Evolutionary conservation across 2,329 filamentous ascomycete species (phyloP), one percentile per base, ranked within the genome.

Genomic region (Alternaria burnsii): DNA sequence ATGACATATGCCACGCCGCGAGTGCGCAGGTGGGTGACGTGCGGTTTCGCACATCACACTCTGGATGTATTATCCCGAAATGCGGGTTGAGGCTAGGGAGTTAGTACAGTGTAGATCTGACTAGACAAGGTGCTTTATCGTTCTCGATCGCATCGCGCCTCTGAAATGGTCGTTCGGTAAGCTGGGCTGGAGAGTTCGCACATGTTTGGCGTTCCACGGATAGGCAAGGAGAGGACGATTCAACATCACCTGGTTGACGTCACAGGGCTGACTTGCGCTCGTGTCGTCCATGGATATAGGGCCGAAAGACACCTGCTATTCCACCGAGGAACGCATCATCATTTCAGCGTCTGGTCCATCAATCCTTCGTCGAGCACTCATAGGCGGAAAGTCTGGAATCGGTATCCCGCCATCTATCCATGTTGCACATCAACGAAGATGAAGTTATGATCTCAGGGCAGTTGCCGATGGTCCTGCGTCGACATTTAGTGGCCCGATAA

Each of bases 281-380:
- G 57, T 59, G 38, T 48, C 38, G 38, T 30, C 36, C 57, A 59
- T 59, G 56, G 56, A 50, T 59, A 30, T 50, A 59, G 57, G 57
- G 57, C 57, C 57, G 57, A 59, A 51, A 44, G n/a, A 22, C 24
- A 28, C 40, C 9, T 5, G 34, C 18, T 24, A 44, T 50, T 36
- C 12, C 30, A 56, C 57, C 52, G 44, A 51, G 32, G 32, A 14
- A 36, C 3, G 14, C 12, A 36, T 36, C 32, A 36, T 36, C 32
- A 36, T 7, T 1, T 36, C 32, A 36, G 12, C 12, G 14, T 55
- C 52, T 30, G 14, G 32, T 0, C 5, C 32, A 16, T 32, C 30
- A 12, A 32, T 36, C 32, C 32, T 36, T 36, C 12, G 14, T 36
- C 14, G 5, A 36, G 32, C 32, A 36, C 32, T 16, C 32, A 36